phyloP scores from a whole-genome alignment of 2,329 filamentous ascomycete species.

The Chaetothyriales sp. region DNA sequence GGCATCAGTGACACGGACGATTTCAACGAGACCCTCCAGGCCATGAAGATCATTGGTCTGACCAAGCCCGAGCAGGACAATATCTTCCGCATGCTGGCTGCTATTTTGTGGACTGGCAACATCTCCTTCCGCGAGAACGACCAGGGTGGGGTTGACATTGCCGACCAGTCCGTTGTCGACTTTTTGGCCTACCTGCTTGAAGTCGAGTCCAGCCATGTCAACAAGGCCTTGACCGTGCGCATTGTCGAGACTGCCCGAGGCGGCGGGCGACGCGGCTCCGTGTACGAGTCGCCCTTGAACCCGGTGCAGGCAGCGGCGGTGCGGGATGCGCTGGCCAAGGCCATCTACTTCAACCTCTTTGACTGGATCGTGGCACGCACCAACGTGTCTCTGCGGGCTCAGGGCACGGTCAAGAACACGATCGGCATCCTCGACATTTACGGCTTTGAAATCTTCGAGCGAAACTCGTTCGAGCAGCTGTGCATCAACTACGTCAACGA shows the following conservation, averaged over 20 bases:
- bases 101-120: conserved; percentile 88
- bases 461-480: conserved; percentile 96
- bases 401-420: conserved; percentile 59
- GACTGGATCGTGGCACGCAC: conserved; percentile 95
- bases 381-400: conserved; percentile 72
- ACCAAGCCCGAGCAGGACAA: conserved; percentile 80
- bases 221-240: conserved; percentile 77
- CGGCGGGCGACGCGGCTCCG: conserved; percentile 45
- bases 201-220: conserved; percentile 62
- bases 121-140: conserved; percentile 83
- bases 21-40: conserved; percentile 76
- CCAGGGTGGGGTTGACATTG: conserved; percentile 69
- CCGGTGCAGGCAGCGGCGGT: conserved; percentile 72
- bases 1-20: conserved; percentile 87
- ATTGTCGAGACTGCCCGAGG: conserved; percentile 60
- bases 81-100: conserved; percentile 87
- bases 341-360: conserved; percentile 94
- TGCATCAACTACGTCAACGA: conserved; percentile 99
- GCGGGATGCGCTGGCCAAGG: conserved; percentile 80
- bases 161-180: conserved; percentile 80
- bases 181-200: conserved; percentile 90
- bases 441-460: conserved; percentile 97
- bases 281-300: conserved; percentile 68
- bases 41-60: conserved; percentile 89
- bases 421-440: conserved; percentile 98